Conservation (phyloP, 371 early-diverging fungal species). For the Sporodiniella umbellata region DNA sequence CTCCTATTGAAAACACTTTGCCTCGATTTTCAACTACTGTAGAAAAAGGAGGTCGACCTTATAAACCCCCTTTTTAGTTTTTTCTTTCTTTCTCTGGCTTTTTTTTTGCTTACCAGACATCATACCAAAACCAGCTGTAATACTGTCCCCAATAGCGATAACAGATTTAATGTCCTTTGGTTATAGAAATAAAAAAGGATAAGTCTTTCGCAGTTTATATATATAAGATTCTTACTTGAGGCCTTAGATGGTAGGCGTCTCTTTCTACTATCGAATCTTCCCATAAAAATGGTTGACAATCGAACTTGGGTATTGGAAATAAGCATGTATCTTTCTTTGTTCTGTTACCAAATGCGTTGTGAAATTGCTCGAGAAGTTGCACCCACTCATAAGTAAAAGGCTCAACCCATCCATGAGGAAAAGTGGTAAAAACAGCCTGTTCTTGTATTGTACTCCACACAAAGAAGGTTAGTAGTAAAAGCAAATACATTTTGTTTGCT, state of each 20-base stretch:
- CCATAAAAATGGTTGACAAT: conserved; percentile 43
- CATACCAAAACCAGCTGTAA: conserved; percentile 69
- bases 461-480: neutral
- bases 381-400: conserved; percentile 52
- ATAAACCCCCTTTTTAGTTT: too few species aligned
- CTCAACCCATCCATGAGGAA: neutral
- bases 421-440: neutral
- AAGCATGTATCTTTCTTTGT: conserved; percentile 35
- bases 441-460: neutral
- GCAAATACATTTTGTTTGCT: neutral
- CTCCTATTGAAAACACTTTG: conserved; percentile 58
- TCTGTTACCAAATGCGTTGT: conserved; percentile 39
- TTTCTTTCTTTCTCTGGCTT: too few species aligned
- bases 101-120: conserved; percentile 37
- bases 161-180: conserved; percentile 67
- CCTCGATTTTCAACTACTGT: conserved; percentile 60
- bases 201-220: too few species aligned
- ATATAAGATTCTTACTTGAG: too few species aligned
- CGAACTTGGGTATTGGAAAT: conserved; percentile 37
- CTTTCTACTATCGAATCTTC: conserved; percentile 33
- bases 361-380: conserved; percentile 40
- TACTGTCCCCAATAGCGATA: conserved; percentile 69
- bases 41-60: conserved; percentile 55
- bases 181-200: too few species aligned
- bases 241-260: conserved; percentile 53